These are phyloP conservation scores for Sporobolomyces roseus DNA, from an alignment of 768 basidiomycete species.

Conservation along the genomic window DNA sequence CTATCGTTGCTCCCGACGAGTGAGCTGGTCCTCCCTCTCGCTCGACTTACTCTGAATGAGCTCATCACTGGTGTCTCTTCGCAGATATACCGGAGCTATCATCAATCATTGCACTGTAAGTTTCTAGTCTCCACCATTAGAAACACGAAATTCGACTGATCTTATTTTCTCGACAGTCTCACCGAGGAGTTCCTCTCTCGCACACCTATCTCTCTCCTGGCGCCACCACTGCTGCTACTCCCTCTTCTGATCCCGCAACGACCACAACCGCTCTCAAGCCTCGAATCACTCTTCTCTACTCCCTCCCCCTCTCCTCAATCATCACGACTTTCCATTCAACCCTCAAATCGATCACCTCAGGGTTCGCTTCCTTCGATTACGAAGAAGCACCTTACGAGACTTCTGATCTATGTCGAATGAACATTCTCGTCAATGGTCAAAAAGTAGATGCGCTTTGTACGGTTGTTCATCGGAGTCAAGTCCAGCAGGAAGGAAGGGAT, in stretches of 20 bases:
- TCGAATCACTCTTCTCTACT: slow-evolving; percentile 67
- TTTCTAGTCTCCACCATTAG: not conserved
- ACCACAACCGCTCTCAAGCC: slow-evolving; percentile 26
- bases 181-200: slow-evolving; percentile 76
- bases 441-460: slow-evolving; percentile 89
- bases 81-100: slow-evolving; percentile 79
- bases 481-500: slow-evolving; percentile 66
- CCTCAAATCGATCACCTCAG: slow-evolving; percentile 85
- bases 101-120: slow-evolving; percentile 76
- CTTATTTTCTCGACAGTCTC: slow-evolving; percentile 49
- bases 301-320: slow-evolving; percentile 83
- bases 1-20: slow-evolving; percentile 90
- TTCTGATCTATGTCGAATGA: slow-evolving; percentile 60
- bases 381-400: slow-evolving; percentile 79
- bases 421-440: slow-evolving; percentile 79
- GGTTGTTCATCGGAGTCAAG: slow-evolving; percentile 77
- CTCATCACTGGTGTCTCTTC: not conserved
- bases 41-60: too few species aligned
- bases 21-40: slow-evolving; percentile 46
- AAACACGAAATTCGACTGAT: not conserved
- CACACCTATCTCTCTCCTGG: slow-evolving; percentile 71
- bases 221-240: slow-evolving; percentile 46
- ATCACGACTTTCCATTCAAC: slow-evolving; percentile 94
- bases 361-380: slow-evolving; percentile 93
- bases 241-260: not conserved